Base-by-base conservation (phyloP, 2,329 filamentous ascomycete genomes). In the Cyphellophora europaea region DNA sequence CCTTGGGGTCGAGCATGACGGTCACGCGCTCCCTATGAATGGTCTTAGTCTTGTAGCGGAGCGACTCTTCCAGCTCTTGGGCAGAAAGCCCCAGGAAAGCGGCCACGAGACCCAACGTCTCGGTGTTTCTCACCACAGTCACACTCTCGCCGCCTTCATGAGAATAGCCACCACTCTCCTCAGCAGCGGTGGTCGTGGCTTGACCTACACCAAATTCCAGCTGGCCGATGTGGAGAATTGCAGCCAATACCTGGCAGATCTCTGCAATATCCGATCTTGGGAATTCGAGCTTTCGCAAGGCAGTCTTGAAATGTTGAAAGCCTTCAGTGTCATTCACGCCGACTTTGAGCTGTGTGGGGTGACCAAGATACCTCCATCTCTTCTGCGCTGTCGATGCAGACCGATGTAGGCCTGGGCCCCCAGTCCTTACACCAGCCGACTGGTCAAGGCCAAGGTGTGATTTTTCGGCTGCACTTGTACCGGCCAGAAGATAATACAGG, bases 261-360 rank as follows among this genome's bases (percentile, higher is more conserved):
- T 95, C 89, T 25, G 91, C 91, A 53, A 98, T 94, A 51, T 95
- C 91, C 41, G 81, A 79, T 36, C 88, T 76, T 3, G 89, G 83
- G 45, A 98, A 96, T 59, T 96, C 91, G 11, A 98, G 72, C 59
- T 93, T 95, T 45, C 88, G 76, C 32, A 98, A 66, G 2, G 91
- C 91, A 1, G 85, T 94, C 67, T 96, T 96, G 71, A 98, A 96
- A 35, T 96, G 80, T 54, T 93, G 85, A 59, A 98, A 98, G 4
- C 89, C 91, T 53, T 95, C 88, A 2, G 81, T 72, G 53, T 98
- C 91, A 52, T 98, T 95, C 56, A 98, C 88, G 38, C 91, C 91
- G 17, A 96, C 86, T 58, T 94, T 96, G 45, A 98, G 72, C 61
- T 98, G 91, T 0, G 89, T 95, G 1, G 89, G 91, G 50, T 98